These are phyloP conservation scores for Trapa incisa DNA, from an alignment of 345 rosid species.

Conservation along the genomic window DNA sequence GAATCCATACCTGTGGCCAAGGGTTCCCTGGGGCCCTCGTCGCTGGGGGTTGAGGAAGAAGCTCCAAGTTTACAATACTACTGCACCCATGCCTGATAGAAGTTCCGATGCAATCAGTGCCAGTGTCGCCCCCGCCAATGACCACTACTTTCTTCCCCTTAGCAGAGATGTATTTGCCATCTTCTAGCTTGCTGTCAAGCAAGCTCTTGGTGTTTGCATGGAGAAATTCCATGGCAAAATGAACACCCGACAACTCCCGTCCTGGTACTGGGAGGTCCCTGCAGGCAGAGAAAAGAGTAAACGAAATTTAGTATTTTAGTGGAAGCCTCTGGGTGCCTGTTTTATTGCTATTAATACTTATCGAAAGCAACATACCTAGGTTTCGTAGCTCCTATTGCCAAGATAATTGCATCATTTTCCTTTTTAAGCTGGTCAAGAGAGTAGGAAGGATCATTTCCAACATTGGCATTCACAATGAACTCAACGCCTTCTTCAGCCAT, in stretches of 20 bases:
- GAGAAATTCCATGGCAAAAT: constrained; percentile 97
- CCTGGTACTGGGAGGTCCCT: constrained; percentile 98
- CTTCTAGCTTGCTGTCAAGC: constrained; percentile 73
- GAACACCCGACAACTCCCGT: constrained; percentile 72
- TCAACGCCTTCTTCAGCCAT: constrained; percentile 82
- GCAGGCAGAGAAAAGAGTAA: constrained; percentile 14
- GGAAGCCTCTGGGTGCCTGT: neutral
- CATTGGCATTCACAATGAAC: constrained; percentile 81
- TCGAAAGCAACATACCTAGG: constrained; percentile 44
- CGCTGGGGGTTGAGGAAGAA: constrained; percentile 81
- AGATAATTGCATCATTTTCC: constrained; percentile 72
- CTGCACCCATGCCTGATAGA: constrained; percentile 93
- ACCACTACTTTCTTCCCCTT: constrained; percentile 89
- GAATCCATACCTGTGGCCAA: constrained; percentile 85
- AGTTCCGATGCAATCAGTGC: constrained; percentile 96
- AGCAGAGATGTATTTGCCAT: constrained; percentile 81
- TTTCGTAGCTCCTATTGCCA: constrained; percentile 94
- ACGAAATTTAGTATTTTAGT: neutral
- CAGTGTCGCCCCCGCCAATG: constrained; percentile 99
- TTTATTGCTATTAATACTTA: too few species aligned
- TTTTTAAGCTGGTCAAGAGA: constrained; percentile 60
- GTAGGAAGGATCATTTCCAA: constrained; percentile 69
- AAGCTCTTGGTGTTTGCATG: constrained; percentile 92
- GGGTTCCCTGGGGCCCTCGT: constrained; percentile 93
- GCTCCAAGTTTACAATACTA: constrained; percentile 70